A percentile compares a stretch with the other conserved stretches of the same genome.
Conservation (phyloP, 2,329 filamentous ascomycete genomes). For the Alternaria metachromatica region DNA sequence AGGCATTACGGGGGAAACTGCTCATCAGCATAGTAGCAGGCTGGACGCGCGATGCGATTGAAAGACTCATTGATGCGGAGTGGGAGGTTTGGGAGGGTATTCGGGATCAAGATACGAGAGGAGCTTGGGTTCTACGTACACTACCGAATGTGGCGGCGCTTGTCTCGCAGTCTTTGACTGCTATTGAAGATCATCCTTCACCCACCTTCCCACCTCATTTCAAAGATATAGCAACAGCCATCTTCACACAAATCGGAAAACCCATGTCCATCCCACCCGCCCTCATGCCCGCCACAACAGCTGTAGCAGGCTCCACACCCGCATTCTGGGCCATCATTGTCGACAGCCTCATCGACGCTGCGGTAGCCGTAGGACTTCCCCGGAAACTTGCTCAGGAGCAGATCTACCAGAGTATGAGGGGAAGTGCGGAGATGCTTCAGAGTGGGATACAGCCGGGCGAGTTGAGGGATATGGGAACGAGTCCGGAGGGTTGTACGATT, state of each 20-base stretch:
- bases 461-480: conserved; percentile 40
- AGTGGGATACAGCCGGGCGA: conserved; percentile 36
- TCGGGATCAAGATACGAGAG: too few relatives aligned
- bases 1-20: background rate
- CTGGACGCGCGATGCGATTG: background rate
- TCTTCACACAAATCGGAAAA: conserved; percentile 36
- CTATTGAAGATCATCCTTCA: conserved; percentile 33
- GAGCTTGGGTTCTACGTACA: conserved; percentile 48
- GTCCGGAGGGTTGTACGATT: conserved; percentile 43
- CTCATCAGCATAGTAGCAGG: conserved; percentile 1
- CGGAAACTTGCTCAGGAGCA: conserved; percentile 32
- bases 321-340: conserved; percentile 42
- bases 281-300: conserved; percentile 39
- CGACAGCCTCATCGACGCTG: conserved; percentile 41
- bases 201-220: conserved; percentile 20
- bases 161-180: conserved; percentile 53
- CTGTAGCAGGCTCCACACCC: conserved; percentile 39
- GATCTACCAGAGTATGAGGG: conserved; percentile 43
- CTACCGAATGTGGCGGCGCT: conserved; percentile 56
- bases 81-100: background rate
- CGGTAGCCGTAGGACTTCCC: conserved; percentile 39
- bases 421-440: conserved; percentile 39
- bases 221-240: conserved; percentile 23
- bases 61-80: background rate
- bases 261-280: conserved; percentile 26